These are phyloP conservation scores for Phytopythium montanum DNA, from an alignment of 352 stramenopile species.

Conservation along the genomic window DNA sequence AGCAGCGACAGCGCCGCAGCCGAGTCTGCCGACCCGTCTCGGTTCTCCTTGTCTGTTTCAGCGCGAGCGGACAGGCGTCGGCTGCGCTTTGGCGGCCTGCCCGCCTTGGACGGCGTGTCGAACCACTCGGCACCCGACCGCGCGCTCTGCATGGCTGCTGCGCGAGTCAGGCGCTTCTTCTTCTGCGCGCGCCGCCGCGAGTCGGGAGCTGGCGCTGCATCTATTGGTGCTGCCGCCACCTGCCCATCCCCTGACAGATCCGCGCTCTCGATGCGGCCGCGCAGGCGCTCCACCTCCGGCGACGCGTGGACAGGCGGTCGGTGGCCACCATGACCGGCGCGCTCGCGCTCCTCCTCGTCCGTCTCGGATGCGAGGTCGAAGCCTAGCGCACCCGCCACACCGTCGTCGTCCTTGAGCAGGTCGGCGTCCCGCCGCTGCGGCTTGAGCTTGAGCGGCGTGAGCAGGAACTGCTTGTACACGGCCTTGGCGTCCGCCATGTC, in stretches of 20 bases:
- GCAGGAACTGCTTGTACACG: constrained; percentile 45
- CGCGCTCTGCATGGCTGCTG: constrained; percentile 19
- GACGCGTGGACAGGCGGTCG: constrained; percentile 13
- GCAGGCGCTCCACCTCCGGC: constrained; percentile 28
- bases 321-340: neutral
- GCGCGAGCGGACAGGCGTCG: neutral
- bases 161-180: constrained; percentile 38
- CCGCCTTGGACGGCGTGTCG: constrained; percentile 38
- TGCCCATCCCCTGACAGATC: neutral
- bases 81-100: constrained; percentile 36
- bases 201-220: neutral
- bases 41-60: constrained; percentile 12
- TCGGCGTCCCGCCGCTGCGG: neutral
- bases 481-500: constrained; percentile 25
- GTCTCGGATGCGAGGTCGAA: constrained; percentile 10
- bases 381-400: neutral
- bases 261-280: constrained; percentile 12
- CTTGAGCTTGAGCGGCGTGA: constrained; percentile 43
- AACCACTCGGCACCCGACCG: constrained; percentile 32
- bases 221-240: neutral
- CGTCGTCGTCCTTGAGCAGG: neutral
- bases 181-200: constrained; percentile 14
- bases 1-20: neutral
- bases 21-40: neutral
- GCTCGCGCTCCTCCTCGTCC: constrained; percentile 6